phyloP scores from a whole-genome alignment of 805 yeast genomes.

The Yamadazyma sp. region DNA sequence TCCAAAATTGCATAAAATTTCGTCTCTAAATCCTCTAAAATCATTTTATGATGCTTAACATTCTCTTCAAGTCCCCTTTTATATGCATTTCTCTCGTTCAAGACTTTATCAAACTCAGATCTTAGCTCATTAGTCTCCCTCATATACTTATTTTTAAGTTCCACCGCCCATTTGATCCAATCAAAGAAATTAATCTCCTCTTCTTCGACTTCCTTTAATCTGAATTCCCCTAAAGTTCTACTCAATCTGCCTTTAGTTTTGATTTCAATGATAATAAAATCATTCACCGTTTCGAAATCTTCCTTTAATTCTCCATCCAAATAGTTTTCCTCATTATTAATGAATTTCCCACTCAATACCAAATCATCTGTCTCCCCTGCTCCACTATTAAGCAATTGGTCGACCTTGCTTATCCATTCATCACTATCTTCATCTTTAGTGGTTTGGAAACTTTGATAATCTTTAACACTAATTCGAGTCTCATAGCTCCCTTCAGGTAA shows the following conservation, averaged over 20 bases:
- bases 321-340: slow-evolving; percentile 23
- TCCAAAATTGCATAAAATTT: slow-evolving; percentile 26
- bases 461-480: not conserved
- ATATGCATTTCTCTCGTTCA: slow-evolving; percentile 7
- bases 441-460: not conserved
- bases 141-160: slow-evolving; percentile 4
- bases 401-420: slow-evolving; percentile 18
- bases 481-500: slow-evolving; percentile 11
- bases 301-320: slow-evolving; percentile 20
- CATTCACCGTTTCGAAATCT: slow-evolving; percentile 19
- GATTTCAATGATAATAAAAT: slow-evolving; percentile 17
- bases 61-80: slow-evolving; percentile 5
- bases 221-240: slow-evolving; percentile 24
- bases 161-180: slow-evolving; percentile 7
- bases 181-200: slow-evolving; percentile 11
- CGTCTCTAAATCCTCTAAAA: slow-evolving; percentile 22
- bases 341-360: slow-evolving; percentile 14
- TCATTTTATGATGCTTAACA: slow-evolving; percentile 5
- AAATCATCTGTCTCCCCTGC: slow-evolving; percentile 5
- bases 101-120: slow-evolving; percentile 4
- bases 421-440: slow-evolving; percentile 8
- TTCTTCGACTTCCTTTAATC: slow-evolving; percentile 16
- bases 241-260: slow-evolving; percentile 23
- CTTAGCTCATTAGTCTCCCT: not conserved
- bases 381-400: slow-evolving; percentile 17